These are phyloP conservation scores for Cicer arietinum DNA, from an alignment of 306 rosid genomes.

Conservation along the genomic window DNA sequence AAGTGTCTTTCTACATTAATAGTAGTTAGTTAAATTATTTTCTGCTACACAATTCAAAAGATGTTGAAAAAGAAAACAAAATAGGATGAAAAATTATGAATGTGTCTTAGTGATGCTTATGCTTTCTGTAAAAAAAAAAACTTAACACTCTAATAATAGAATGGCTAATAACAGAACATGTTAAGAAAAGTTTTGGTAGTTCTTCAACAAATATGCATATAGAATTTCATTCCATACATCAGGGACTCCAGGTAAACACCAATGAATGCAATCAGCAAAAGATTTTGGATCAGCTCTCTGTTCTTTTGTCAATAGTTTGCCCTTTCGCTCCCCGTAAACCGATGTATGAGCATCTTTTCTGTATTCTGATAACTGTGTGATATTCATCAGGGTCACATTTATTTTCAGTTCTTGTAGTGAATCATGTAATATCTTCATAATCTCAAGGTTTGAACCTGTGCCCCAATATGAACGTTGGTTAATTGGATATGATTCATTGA, in stretches of 20 bases:
- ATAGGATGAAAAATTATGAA: no score
- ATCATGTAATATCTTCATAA: conserved; percentile 64
- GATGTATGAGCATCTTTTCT: conserved; percentile 90
- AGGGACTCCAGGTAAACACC: conserved; percentile 98
- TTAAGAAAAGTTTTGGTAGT: conserved; percentile 51
- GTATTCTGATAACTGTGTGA: conserved; percentile 83
- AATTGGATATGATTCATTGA: conserved; percentile 71
- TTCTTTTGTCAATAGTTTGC: conserved; percentile 78
- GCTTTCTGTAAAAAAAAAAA: no score
- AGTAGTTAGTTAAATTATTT: no score
- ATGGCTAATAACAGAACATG: no score
- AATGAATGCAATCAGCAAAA: conserved; percentile 87
- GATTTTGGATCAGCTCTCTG: conserved; percentile 77
- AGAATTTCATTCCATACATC: conserved; percentile 89
- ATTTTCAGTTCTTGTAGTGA: conserved; percentile 53
- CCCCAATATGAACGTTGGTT: conserved; percentile 76
- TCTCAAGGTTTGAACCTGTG: conserved; percentile 81
- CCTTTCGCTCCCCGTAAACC: conserved; percentile 75
- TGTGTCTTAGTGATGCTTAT: no score
- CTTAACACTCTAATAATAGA: no score
- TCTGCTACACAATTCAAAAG: no score
- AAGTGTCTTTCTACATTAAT: no score
- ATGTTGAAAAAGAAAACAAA: no score
- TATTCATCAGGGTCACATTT: conserved; percentile 70
- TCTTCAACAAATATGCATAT: conserved; percentile 72